Evolutionary conservation across 225 moss, liverwort and hornwort genomes (phyloP).

Genomic region (Marchantia polymorpha): DNA sequence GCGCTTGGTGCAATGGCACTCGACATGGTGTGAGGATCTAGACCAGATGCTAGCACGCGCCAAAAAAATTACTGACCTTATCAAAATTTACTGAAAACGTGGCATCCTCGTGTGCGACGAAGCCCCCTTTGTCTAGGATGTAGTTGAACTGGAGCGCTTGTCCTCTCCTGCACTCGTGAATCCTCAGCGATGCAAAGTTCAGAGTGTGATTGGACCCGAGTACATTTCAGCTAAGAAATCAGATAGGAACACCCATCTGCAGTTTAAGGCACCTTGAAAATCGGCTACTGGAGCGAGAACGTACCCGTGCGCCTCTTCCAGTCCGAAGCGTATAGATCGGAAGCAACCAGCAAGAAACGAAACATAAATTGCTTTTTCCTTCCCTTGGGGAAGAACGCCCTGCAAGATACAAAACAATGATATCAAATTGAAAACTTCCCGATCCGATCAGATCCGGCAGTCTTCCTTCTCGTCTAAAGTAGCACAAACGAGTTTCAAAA

Average conservation of each 20-base stretch:
- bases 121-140: constrained; percentile 82
- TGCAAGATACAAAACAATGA: constrained; percentile 26
- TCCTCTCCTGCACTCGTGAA: constrained; percentile 62
- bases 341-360: constrained; percentile 98
- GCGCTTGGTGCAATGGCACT: no score
- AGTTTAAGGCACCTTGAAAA: background rate
- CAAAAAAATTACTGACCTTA: constrained; percentile 43
- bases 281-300: background rate
- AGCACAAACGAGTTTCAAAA: no score
- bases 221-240: no score
- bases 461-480: no score
- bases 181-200: background rate
- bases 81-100: constrained; percentile 73
- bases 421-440: no score
- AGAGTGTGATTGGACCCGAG: no score
- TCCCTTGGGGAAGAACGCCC: constrained; percentile 58
- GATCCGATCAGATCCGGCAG: no score
- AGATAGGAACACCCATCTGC: no score
- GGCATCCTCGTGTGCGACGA: constrained; percentile 61
- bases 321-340: constrained; percentile 93
- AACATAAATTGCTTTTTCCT: constrained; percentile 79
- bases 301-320: constrained; percentile 95
- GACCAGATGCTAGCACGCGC: no score
- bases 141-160: constrained; percentile 95
- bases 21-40: no score